These are phyloP conservation scores for Pythium periplocum DNA, from an alignment of 352 stramenopile species.

Conservation along the genomic window DNA sequence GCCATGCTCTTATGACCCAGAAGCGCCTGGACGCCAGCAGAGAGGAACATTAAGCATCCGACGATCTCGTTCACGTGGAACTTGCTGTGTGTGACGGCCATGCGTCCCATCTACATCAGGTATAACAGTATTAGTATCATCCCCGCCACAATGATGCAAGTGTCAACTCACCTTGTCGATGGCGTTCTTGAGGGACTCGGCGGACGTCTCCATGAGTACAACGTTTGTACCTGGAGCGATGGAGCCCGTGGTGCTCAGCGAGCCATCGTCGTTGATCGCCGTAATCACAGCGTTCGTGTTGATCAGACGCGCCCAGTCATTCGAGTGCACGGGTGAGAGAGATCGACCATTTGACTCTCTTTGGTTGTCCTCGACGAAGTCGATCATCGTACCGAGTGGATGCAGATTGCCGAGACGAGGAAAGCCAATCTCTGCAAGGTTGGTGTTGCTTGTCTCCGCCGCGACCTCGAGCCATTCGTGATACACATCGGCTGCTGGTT, in stretches of 20 bases:
- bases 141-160: background rate
- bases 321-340: conserved; percentile 75
- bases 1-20: conserved; percentile 85
- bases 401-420: conserved; percentile 79
- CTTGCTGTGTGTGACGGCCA: conserved; percentile 71
- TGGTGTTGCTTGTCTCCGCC: conserved; percentile 65
- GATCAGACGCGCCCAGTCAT: conserved; percentile 76
- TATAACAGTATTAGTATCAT: background rate
- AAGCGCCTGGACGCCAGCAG: conserved; percentile 76
- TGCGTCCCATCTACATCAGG: conserved; percentile 53
- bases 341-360: conserved; percentile 57
- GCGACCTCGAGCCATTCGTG: conserved; percentile 82
- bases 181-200: conserved; percentile 71
- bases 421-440: conserved; percentile 74
- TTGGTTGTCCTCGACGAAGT: conserved; percentile 64
- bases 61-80: conserved; percentile 82
- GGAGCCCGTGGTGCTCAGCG: conserved; percentile 76
- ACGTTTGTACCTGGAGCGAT: conserved; percentile 73
- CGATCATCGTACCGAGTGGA: conserved; percentile 74
- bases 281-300: conserved; percentile 86
- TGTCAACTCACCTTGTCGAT: conserved; percentile 64
- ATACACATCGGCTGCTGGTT: conserved; percentile 76
- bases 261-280: conserved; percentile 77
- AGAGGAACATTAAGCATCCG: conserved; percentile 85
- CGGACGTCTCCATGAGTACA: conserved; percentile 84